Base-by-base conservation (phyloP, 129 eudicot species). In the Centaurea solstitialis region DNA sequence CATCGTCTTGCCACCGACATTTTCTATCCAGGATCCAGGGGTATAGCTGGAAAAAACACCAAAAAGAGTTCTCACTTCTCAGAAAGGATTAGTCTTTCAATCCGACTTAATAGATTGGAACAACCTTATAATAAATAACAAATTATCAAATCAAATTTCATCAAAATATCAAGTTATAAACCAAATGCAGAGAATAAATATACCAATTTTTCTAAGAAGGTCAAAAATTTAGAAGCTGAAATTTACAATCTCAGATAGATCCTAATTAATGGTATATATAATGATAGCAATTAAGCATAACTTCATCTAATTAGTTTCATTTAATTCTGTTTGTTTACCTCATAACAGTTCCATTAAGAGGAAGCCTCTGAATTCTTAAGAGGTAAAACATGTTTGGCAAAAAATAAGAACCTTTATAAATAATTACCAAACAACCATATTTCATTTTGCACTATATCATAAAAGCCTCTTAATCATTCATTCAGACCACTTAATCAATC, bases 21-120 rank as follows among this genome's bases (percentile, higher is more conserved):
- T 81, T 77, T 80, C 93, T 40, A 78, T 78, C 93, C 92, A 92
- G 84, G 92, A 80, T 76, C 98, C 98, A 61, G 98, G 95, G 43
- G 80, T 79, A 81, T 91, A 94, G 37, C 98, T 94, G 89, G 47
- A 81, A 77, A 77, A 62, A 50, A 62, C 57, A 80, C 45, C 68
- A 40, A 11, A 74, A 35, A 67, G 11, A 57, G 65, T 57, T n/a
- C 22, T 57, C 22, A 57, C 22, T 57, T n/a, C 22, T 57, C 22
- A 57, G 22, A 57, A 57, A 57, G 22, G 64, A 57, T 57, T 21
- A 64, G 68, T 64, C 26, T 64, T 26, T 64, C 13, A 17, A 64
- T 21, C 68, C 13, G 6, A 20, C 68, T 7, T 18, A 7, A 7
- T 59, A 59, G 66, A 59, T 59, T 59, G 7, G 66, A 18, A n/a